phyloP scores from a whole-genome alignment of 805 yeast genomes.

The Starmerella riodocensis region DNA sequence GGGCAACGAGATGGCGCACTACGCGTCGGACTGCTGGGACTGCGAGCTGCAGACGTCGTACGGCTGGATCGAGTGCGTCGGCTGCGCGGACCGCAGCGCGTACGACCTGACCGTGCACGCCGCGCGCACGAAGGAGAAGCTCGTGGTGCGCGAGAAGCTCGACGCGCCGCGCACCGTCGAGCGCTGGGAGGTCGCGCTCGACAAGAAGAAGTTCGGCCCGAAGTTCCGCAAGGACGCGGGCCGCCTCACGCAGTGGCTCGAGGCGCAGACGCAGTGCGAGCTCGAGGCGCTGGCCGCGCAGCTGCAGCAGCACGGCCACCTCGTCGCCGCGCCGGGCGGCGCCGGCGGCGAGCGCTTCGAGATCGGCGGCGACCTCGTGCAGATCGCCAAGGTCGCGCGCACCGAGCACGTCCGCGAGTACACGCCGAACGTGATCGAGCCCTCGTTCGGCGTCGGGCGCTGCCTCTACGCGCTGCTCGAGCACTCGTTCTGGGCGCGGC shows the following conservation, averaged over 20 bases:
- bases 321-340: conserved; percentile 55
- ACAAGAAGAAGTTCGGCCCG: conserved; percentile 95
- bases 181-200: conserved; percentile 69
- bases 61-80: conserved; percentile 99
- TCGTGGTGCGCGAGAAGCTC: conserved; percentile 84
- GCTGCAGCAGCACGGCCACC: conserved; percentile 47
- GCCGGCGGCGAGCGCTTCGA: conserved; percentile 63
- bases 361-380: conserved; percentile 57
- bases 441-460: conserved; percentile 98
- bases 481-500: conserved; percentile 90
- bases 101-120: conserved; percentile 93
- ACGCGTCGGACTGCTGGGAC: conserved; percentile 99
- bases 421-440: conserved; percentile 96
- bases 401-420: conserved; percentile 88
- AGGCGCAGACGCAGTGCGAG: conserved; percentile 68
- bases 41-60: conserved; percentile 90
- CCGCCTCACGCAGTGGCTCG: conserved; percentile 68
- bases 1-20: conserved; percentile 99
- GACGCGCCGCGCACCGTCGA: conserved; percentile 75
- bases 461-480: conserved; percentile 85
- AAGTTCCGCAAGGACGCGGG: conserved; percentile 96
- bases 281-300: conserved; percentile 63
- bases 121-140: conserved; percentile 85
- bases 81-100: conserved; percentile 99
- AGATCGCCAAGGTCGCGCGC: conserved; percentile 63